Evolutionary conservation across 352 stramenopile genomes (phyloP).

Genomic region (Phytophthora citricola): DNA sequence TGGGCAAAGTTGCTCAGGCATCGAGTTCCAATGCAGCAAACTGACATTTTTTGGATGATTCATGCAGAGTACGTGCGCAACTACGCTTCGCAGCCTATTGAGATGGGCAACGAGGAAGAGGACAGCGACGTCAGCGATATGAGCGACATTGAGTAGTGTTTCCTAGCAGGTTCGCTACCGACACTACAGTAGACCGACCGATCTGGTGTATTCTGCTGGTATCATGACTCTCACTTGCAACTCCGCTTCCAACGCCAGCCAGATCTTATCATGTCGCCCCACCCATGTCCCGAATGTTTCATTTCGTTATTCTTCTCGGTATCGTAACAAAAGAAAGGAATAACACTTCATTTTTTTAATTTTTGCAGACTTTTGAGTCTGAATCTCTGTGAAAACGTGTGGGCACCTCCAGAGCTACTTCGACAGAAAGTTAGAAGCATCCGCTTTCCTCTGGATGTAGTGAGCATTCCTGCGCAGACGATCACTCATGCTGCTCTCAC

Average conservation of each 20-base stretch:
- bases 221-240: constrained; percentile 2
- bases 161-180: neutral
- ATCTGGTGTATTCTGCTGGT: constrained; percentile 19
- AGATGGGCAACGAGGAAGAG: constrained; percentile 73
- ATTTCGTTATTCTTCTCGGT: constrained; percentile 27
- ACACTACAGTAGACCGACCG: constrained; percentile 33
- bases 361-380: neutral
- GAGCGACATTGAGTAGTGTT: constrained; percentile 71
- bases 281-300: constrained; percentile 32
- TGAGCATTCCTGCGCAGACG: constrained; percentile 82
- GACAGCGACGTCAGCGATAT: constrained; percentile 88
- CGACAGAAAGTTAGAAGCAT: constrained; percentile 80
- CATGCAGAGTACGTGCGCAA: constrained; percentile 77
- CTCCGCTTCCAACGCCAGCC: constrained; percentile 4
- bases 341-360: constrained; percentile 28
- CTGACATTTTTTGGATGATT: constrained; percentile 2
- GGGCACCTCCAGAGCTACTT: constrained; percentile 41
- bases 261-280: constrained; percentile 21
- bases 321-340: constrained; percentile 36
- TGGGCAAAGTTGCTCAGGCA: constrained; percentile 20
- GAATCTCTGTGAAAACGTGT: constrained; percentile 8
- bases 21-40: neutral
- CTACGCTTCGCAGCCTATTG: constrained; percentile 79
- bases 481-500: constrained; percentile 72
- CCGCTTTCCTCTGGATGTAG: constrained; percentile 86